phyloP scores from a whole-genome alignment of 2,329 filamentous ascomycete species.

The Helotiales sp. region DNA sequence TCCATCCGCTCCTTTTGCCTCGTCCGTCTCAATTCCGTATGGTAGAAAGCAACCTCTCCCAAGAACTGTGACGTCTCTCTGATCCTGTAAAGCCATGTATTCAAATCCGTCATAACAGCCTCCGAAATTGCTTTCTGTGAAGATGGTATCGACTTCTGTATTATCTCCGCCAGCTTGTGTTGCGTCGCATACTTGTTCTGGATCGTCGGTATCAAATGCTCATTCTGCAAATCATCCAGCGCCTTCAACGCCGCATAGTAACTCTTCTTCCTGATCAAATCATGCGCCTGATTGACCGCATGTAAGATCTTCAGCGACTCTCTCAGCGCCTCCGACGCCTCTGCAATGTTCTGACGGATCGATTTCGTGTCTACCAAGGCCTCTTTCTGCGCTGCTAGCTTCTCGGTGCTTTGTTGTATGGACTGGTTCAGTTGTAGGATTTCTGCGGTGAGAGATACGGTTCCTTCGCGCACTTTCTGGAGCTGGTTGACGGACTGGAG shows the following conservation, averaged over 20 bases:
- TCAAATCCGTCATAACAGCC: constrained; percentile 94
- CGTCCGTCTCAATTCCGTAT: constrained; percentile 84
- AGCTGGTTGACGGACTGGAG: constrained; percentile 91
- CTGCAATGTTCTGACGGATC: constrained; percentile 93
- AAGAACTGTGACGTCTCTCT: constrained; percentile 95
- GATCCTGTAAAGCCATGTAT: constrained; percentile 95
- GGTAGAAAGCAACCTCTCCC: constrained; percentile 95
- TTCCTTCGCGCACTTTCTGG: constrained; percentile 89
- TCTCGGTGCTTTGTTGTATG: constrained; percentile 93
- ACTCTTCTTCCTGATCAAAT: constrained; percentile 88
- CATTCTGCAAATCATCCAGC: constrained; percentile 93
- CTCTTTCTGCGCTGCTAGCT: constrained; percentile 92
- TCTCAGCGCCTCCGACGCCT: constrained; percentile 84
- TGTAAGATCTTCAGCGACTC: constrained; percentile 92
- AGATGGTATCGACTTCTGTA: constrained; percentile 91
- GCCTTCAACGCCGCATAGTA: constrained; percentile 95
- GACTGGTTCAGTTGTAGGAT: constrained; percentile 92
- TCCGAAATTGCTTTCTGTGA: constrained; percentile 94
- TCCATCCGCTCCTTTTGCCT: constrained; percentile 85
- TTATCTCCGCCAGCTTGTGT: constrained; percentile 92
- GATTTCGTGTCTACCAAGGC: constrained; percentile 89
- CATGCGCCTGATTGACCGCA: constrained; percentile 92
- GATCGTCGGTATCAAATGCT: constrained; percentile 77
- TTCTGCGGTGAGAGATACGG: constrained; percentile 84
- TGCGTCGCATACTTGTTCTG: constrained; percentile 88